Base-by-base conservation (phyloP, 192 early-diverging fungal genomes). In the Spizellomyces sp. region DNA sequence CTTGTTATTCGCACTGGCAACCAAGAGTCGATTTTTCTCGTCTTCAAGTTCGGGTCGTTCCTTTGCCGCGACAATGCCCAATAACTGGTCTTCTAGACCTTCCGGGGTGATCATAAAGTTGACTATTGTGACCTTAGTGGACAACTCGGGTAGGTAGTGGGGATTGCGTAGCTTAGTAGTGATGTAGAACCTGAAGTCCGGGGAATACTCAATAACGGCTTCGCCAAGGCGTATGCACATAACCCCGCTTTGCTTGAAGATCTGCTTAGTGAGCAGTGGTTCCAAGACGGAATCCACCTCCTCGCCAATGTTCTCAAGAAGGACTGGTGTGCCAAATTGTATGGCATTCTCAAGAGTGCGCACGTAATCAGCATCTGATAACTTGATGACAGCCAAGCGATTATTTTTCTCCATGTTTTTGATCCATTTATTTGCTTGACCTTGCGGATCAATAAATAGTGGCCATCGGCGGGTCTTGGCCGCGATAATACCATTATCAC, bases 91-190 rank as follows among this genome's bases (percentile, higher is more conserved):
- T 62, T 87, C 86, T 12, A 87, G 72, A 64, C 86, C 86, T 66
- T 87, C 86, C 17, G 81, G 82, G 4, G 86, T 87, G 66, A 87
- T 87, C 85, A 87, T 87, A 61, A 87, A 87, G 64, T 87, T 87
- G 47, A 87, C 83, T 50, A 86, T 81, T 4, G 86, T 87, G 17
- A 87, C 86, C 74, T 87, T 87, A 43, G 86, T 87, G 4, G 86
- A 87, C 5, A 88, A 65, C 74, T 87, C 86, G n/a, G 86, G 86
- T 27, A 87, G 67, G 62, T 86, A 87, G 71, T 87, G 86, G 19
- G 86, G 86, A 61, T 87, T 87, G 56, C 86, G 67, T 8, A 87
- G 69, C 65, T 87, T 87, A 0, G 86, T 87, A 0, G 86, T 87
- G 48, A 87, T 87, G 69, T 87, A 87, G 43, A 87, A 87, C 46